These are phyloP conservation scores for Prototheca cutis DNA, from an alignment of 163 green algal species.

Conservation along the genomic window DNA sequence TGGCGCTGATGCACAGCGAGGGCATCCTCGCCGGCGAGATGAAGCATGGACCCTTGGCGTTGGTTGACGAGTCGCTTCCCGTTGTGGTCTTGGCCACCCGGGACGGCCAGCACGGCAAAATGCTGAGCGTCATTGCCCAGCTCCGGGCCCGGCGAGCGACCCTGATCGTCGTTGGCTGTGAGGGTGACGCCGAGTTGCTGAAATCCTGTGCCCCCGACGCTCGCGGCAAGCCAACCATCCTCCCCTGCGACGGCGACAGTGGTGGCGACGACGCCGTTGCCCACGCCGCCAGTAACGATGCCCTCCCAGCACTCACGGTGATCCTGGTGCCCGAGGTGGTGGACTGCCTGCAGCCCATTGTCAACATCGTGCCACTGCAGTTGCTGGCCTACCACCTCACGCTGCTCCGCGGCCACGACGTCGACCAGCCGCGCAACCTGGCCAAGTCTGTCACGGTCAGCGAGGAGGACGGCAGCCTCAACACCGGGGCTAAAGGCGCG, in stretches of 20 bases:
- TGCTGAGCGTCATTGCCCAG: conserved; percentile 80
- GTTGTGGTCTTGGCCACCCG: conserved; percentile 79
- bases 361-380: conserved; percentile 96
- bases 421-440: conserved; percentile 96
- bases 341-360: conserved; percentile 82
- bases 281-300: background rate
- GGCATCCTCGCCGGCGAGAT: conserved; percentile 96
- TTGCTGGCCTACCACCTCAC: conserved; percentile 94
- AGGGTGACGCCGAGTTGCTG: conserved; percentile 50
- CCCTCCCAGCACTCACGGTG: background rate
- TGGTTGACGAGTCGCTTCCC: conserved; percentile 90
- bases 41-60: conserved; percentile 94
- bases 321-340: conserved; percentile 41
- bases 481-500: background rate
- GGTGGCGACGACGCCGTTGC: background rate
- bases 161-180: conserved; percentile 82
- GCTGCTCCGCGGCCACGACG: conserved; percentile 78
- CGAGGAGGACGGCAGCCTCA: conserved; percentile 10
- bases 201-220: conserved; percentile 9
- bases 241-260: no score
- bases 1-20: conserved; percentile 92
- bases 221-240: conserved; percentile 11
- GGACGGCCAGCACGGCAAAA: conserved; percentile 80
- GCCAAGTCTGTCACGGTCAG: conserved; percentile 73
- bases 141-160: conserved; percentile 62